These are phyloP conservation scores for Aspergillus neoniger DNA, from an alignment of 2,329 filamentous ascomycete genomes.

Conservation along the genomic window DNA sequence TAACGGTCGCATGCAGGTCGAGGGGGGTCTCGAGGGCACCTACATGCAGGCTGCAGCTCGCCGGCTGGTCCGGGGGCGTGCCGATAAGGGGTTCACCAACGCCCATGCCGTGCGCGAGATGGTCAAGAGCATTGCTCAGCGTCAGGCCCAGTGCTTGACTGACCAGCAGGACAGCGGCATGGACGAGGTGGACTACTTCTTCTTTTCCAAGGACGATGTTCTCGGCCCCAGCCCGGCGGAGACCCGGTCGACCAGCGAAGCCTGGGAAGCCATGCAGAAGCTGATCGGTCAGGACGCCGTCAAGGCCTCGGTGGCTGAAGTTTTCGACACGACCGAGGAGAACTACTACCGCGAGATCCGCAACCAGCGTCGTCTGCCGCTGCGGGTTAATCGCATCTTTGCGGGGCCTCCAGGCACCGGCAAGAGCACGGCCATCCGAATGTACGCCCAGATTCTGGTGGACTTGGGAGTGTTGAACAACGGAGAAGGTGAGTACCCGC, in stretches of 20 bases:
- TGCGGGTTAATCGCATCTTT: conserved; percentile 23
- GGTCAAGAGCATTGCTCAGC: conserved; percentile 17
- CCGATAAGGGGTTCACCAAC: conserved; percentile 19
- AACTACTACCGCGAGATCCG: conserved; percentile 25
- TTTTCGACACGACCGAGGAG: conserved; percentile 19
- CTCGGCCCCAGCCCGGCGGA: conserved; percentile 20
- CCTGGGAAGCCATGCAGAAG: conserved; percentile 20
- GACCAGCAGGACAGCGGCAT: conserved; percentile 17
- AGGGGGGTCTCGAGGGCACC: conserved; percentile 22
- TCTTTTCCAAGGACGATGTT: conserved; percentile 24
- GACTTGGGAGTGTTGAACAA: conserved; percentile 21
- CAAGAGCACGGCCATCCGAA: conserved; percentile 24
- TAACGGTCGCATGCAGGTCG: conserved; percentile 23
- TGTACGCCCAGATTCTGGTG: conserved; percentile 23
- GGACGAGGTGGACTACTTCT: conserved; percentile 24
- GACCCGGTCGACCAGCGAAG: conserved; percentile 14
- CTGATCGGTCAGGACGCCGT: conserved; percentile 22
- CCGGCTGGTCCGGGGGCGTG: conserved; percentile 20
- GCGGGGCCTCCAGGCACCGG: conserved; percentile 24
- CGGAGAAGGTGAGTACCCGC: conserved; percentile 14
- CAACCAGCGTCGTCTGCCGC: conserved; percentile 18
- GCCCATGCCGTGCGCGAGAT: conserved; percentile 20
- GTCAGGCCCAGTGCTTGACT: conserved; percentile 19
- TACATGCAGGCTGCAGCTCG: conserved; percentile 24
- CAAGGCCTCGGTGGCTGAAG: conserved; percentile 19